Conservation (phyloP, 225 moss, liverwort and hornwort genomes). For the Ulota crispa region DNA sequence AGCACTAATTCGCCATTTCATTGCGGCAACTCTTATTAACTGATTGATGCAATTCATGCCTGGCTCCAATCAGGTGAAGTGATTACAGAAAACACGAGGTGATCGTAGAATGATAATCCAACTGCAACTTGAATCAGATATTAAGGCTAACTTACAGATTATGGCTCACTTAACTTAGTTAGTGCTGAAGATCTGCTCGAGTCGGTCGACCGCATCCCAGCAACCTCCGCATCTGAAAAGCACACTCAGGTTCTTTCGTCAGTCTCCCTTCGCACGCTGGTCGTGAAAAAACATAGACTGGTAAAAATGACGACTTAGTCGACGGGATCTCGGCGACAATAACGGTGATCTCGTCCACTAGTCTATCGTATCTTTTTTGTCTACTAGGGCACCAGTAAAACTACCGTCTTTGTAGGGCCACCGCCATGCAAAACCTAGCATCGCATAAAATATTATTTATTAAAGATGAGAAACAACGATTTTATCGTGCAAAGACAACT, state of each 20-base stretch:
- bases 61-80: constrained; percentile 1
- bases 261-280: background rate
- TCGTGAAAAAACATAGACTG: background rate
- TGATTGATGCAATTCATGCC: constrained; percentile 6
- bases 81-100: background rate
- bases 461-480: background rate
- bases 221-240: background rate
- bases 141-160: background rate
- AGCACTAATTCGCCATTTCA: background rate
- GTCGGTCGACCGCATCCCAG: constrained; percentile 10
- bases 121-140: constrained; percentile 12
- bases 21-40: background rate
- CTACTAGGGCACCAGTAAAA: background rate
- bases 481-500: background rate
- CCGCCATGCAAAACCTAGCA: constrained; percentile 17
- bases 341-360: constrained; percentile 6
- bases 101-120: background rate
- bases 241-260: background rate
- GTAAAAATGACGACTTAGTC: constrained; percentile 16
- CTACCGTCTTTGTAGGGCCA: constrained; percentile 23
- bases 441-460: background rate
- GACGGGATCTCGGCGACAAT: constrained; percentile 23
- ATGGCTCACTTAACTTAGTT: background rate
- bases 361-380: constrained; percentile 6
- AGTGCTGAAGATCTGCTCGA: constrained; percentile 10